Base-by-base conservation (phyloP, 129 eudicot species). In the Gnaphalium uliginosum region DNA sequence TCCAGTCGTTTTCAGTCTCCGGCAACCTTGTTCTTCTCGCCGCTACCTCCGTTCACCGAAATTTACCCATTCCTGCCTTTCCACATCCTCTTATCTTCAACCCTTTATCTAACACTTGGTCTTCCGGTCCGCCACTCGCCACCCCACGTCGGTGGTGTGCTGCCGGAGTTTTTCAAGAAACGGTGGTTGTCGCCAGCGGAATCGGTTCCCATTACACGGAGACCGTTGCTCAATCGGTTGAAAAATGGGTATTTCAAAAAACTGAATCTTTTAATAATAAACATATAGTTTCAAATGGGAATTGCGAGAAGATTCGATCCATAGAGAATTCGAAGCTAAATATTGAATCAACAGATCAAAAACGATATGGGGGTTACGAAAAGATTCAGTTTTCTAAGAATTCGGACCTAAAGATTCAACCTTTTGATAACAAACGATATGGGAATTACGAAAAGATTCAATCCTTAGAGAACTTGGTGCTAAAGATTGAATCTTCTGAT, bases 131-230 rank as follows among this genome's bases (percentile, higher is more conserved):
- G 0, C 86, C 82, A 6, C 18, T 89, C 19, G 50, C 83, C 8
- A 65, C 80, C n/a, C 90, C 96, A 2, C 84, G 94, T 9, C 71
- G 98, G n/a, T 92, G 96, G 98, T 92, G 98, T 73, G 94, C 82
- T 0, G 79, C 86, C 32, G 96, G 96, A 15, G 68, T 87, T 0
- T 48, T 63, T 0, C 53, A 43, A 0, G 88, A 80, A 17, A 76
- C 82, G 2, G 87, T 87, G 8, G 85, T 73, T 58, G 77, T 92
- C 0, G 92, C 94, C 2, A 87, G 96, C 9, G 98, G 98, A 24
- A 77, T 89, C 2, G 98, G 96, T 30, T 76, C 90, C 25, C 87
- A 83, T 58, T 92, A 84, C 82, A 58, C 56, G 26, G 58, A 71
- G 17, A 82, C 81, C 24, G 84, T 85, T 1, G 91, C 96, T 8